Evolutionary conservation across 2,329 filamentous ascomycete genomes (phyloP).

Genomic region (Penicillium capsulatum): DNA sequence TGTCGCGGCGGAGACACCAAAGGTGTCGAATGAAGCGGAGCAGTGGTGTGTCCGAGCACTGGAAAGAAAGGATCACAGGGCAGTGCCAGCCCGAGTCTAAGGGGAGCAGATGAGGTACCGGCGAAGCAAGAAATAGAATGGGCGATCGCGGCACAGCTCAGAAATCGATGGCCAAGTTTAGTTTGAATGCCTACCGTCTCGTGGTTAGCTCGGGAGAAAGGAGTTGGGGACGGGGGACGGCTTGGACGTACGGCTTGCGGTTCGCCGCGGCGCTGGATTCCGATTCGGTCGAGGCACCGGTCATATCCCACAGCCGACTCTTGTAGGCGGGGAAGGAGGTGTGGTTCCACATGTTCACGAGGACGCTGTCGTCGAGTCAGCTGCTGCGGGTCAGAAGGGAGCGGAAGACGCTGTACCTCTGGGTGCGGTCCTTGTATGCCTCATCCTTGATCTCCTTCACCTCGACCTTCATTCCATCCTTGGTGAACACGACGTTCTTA

Average conservation of each 20-base stretch:
- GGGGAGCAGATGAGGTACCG: background rate
- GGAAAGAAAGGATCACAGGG: no score
- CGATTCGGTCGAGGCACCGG: slow-evolving; percentile 12
- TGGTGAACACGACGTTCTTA: slow-evolving; percentile 57
- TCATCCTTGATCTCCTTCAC: slow-evolving; percentile 56
- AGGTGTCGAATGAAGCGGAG: no score
- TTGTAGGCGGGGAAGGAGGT: slow-evolving; percentile 46
- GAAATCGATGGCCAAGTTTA: no score
- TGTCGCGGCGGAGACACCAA: background rate
- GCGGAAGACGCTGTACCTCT: slow-evolving; percentile 38
- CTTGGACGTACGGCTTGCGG: slow-evolving; percentile 26
- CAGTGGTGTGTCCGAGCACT: no score
- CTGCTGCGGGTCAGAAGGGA: background rate
- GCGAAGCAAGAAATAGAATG: no score
- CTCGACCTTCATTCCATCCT: slow-evolving; percentile 58
- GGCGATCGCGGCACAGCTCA: no score
- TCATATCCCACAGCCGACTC: slow-evolving; percentile 42
- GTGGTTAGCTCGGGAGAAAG: no score
- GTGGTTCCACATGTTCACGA: slow-evolving; percentile 50
- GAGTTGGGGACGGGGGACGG: background rate
- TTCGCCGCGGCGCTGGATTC: slow-evolving; percentile 19
- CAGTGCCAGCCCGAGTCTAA: background rate
- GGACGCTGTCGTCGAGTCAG: slow-evolving; percentile 30
- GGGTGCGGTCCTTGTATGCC: slow-evolving; percentile 57
- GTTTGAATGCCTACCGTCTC: slow-evolving; percentile 8